Evolutionary conservation across 2,329 filamentous ascomycete species (phyloP).

Genomic region (Cladosporium colombiae): DNA sequence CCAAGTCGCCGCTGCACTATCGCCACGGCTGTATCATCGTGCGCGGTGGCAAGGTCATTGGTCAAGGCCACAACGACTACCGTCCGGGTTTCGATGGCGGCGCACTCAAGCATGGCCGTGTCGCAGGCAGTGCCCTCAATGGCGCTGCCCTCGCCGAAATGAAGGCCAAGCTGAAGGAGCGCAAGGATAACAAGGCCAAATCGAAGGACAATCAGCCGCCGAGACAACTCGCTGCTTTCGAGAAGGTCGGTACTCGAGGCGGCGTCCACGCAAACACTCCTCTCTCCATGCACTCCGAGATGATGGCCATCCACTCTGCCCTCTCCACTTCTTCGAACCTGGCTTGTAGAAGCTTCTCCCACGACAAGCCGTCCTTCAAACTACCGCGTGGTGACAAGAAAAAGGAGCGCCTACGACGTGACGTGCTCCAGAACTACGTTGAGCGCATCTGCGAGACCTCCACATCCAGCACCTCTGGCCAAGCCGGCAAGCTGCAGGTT

Average conservation of each 20-base stretch:
- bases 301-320: constrained; percentile 57
- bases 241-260: constrained; percentile 36
- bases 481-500: constrained; percentile 39
- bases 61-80: constrained; percentile 54
- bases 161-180: constrained; percentile 40
- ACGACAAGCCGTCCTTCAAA: constrained; percentile 54
- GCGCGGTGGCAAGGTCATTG: constrained; percentile 56
- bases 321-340: constrained; percentile 48
- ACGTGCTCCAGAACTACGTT: constrained; percentile 49
- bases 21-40: constrained; percentile 55
- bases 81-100: constrained; percentile 53
- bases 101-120: constrained; percentile 50
- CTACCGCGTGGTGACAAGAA: constrained; percentile 52
- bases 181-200: constrained; percentile 37
- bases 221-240: constrained; percentile 43
- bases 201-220: constrained; percentile 35
- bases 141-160: constrained; percentile 42
- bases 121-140: constrained; percentile 39
- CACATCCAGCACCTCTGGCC: constrained; percentile 27
- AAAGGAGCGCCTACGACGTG: constrained; percentile 46
- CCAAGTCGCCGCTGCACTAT: constrained; percentile 51
- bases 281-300: constrained; percentile 57
- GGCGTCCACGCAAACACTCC: constrained; percentile 45
- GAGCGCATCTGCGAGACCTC: constrained; percentile 44
- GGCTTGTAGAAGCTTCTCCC: constrained; percentile 46